A percentile compares a stretch with the other conserved stretches of the same genome.
Evolutionary conservation across 139 green algal genomes (phyloP).

Genomic region (Cymbomonas tetramitiformis): DNA sequence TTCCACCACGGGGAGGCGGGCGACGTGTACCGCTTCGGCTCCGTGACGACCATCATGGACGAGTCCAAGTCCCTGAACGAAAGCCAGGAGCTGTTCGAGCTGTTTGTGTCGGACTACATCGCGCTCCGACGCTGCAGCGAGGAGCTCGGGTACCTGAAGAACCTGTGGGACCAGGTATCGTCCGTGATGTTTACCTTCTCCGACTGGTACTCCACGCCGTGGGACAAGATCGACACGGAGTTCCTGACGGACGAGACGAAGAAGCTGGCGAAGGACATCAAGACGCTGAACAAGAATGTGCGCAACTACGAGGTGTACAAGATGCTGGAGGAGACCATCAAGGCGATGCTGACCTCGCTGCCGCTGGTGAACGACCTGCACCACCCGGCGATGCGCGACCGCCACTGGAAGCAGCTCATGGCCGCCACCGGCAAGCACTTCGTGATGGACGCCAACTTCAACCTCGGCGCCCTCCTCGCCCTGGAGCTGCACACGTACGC

Average conservation of each 20-base stretch:
- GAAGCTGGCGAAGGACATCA: slow-evolving; percentile 69
- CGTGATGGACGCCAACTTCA: slow-evolving; percentile 66
- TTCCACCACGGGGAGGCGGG: slow-evolving; percentile 17
- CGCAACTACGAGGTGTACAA: slow-evolving; percentile 61
- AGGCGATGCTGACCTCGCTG: slow-evolving; percentile 68
- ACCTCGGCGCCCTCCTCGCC: slow-evolving; percentile 60
- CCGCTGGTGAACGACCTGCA: slow-evolving; percentile 72
- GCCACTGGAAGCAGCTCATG: slow-evolving; percentile 79
- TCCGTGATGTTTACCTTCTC: slow-evolving; percentile 64
- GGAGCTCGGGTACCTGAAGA: slow-evolving; percentile 68
- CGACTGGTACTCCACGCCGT: slow-evolving; percentile 65
- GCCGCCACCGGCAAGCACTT: slow-evolving; percentile 53
- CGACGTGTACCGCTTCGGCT: slow-evolving; percentile 44
- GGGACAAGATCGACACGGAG: slow-evolving; percentile 74
- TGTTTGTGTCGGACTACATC: slow-evolving; percentile 64
- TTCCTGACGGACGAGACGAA: slow-evolving; percentile 68
- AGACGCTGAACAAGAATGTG: slow-evolving; percentile 60
- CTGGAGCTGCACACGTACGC: slow-evolving; percentile 74
- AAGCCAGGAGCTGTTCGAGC: slow-evolving; percentile 78
- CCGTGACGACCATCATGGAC: slow-evolving; percentile 42
- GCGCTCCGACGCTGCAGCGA: slow-evolving; percentile 61
- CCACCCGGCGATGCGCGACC: slow-evolving; percentile 70
- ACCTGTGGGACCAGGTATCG: slow-evolving; percentile 60
- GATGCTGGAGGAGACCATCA: slow-evolving; percentile 62
- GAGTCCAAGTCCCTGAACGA: slow-evolving; percentile 63